Percentiles rank a stretch among this genome's conserved stretches.
phyloP scores from a whole-genome alignment of 768 basidiomycete species.

The Lactarius tabidus region DNA sequence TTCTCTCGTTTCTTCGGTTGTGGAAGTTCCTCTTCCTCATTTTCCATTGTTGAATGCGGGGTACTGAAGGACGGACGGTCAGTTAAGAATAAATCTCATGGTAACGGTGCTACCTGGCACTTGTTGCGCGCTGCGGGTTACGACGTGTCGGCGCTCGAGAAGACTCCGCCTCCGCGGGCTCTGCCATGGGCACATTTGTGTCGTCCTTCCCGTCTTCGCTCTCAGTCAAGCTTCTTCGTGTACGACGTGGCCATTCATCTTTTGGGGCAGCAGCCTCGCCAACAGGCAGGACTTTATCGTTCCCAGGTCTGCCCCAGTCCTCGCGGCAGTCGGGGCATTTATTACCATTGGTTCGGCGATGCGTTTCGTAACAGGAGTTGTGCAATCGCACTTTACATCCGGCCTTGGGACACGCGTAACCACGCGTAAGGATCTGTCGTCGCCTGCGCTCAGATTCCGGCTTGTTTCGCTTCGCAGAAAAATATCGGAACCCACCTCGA shows the following conservation, averaged over 20 bases:
- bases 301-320: conserved; percentile 57
- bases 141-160: conserved; percentile 13
- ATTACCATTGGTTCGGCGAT: conserved; percentile 38
- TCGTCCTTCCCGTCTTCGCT: conserved; percentile 45
- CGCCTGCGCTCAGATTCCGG: background rate
- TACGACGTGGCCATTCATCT: conserved; percentile 24
- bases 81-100: background rate
- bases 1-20: conserved; percentile 29
- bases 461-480: background rate
- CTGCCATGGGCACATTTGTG: background rate
- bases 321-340: conserved; percentile 54
- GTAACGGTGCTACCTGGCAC: background rate
- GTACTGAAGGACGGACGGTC: conserved; percentile 25
- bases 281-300: conserved; percentile 47
- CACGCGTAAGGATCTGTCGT: conserved; percentile 61
- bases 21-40: conserved; percentile 41
- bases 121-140: conserved; percentile 6
- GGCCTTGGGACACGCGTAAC: conserved; percentile 53
- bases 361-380: conserved; percentile 55
- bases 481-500: conserved; percentile 45
- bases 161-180: background rate
- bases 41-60: conserved; percentile 38
- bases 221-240: conserved; percentile 35
- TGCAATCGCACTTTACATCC: conserved; percentile 68
- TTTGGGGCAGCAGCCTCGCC: conserved; percentile 48